Conservation (phyloP, 2,329 filamentous ascomycete genomes). For the Fusarium sp. region DNA sequence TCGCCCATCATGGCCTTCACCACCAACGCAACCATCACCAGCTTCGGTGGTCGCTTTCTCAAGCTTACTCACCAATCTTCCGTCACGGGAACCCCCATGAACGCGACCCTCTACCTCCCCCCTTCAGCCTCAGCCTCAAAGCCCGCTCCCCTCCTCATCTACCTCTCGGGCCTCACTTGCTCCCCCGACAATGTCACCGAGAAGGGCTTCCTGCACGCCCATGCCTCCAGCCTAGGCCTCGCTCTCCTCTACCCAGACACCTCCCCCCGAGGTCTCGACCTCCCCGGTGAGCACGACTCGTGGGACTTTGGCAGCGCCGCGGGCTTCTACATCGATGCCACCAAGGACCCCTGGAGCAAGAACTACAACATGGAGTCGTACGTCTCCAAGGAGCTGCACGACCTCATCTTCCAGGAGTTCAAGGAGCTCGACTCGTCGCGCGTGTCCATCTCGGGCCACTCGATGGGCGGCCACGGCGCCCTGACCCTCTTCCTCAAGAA, state of each 20-base stretch:
- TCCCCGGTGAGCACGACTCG: conserved; percentile 85
- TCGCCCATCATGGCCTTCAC: conserved; percentile 79
- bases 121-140: conserved; percentile 68
- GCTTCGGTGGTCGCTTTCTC: conserved; percentile 92
- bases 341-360: conserved; percentile 75
- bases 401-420: conserved; percentile 78
- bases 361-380: conserved; percentile 97
- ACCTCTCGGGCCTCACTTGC: conserved; percentile 94
- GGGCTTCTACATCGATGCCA: conserved; percentile 95
- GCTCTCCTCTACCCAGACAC: conserved; percentile 97
- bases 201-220: conserved; percentile 91
- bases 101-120: conserved; percentile 91
- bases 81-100: conserved; percentile 88
- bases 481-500: conserved; percentile 93
- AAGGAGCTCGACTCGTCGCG: conserved; percentile 74
- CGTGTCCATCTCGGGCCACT: conserved; percentile 91
- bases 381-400: conserved; percentile 88
- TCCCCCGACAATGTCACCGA: conserved; percentile 87
- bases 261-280: conserved; percentile 84
- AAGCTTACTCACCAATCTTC: conserved; percentile 90
- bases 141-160: conserved; percentile 86
- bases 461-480: conserved; percentile 97
- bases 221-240: conserved; percentile 82
- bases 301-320: conserved; percentile 95
- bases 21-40: conserved; percentile 88